These are phyloP conservation scores for Nadsonia starkeyi-henricii DNA, from an alignment of 1,139 yeast species.

Conservation along the genomic window DNA sequence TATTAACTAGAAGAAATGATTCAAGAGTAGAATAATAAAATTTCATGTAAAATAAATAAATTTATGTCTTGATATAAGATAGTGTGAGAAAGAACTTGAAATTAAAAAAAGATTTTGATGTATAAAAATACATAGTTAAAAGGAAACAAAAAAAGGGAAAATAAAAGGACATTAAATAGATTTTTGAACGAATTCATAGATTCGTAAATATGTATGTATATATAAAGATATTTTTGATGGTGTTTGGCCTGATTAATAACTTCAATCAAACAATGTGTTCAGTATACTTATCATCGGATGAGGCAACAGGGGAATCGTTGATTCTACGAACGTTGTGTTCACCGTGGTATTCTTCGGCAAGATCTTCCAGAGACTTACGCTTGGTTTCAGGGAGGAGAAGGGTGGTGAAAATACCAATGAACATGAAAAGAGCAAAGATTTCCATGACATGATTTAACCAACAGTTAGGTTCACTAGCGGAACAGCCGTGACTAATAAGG, in stretches of 20 bases:
- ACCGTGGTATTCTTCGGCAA: conserved; percentile 19
- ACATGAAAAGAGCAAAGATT: conserved; percentile 83
- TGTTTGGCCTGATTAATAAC: not conserved
- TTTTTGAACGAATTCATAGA: no score
- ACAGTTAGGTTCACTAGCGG: conserved; percentile 45
- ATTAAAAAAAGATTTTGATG: no score
- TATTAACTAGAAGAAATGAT: no score
- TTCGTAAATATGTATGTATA: no score
- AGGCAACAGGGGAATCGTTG: not conserved
- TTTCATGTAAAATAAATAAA: no score
- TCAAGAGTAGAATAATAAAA: no score
- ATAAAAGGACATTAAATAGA: no score
- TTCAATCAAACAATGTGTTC: not conserved
- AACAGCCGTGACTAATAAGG: conserved; percentile 62
- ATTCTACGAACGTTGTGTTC: not conserved
- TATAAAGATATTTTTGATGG: no score
- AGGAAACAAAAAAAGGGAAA: no score
- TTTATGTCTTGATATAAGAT: no score
- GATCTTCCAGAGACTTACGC: conserved; percentile 75
- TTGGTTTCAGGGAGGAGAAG: conserved; percentile 76
- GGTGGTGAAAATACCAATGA: conserved; percentile 52
- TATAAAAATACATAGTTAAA: no score
- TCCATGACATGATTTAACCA: conserved; percentile 86
- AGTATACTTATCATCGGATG: not conserved
- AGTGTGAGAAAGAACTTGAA: no score